Conservation (phyloP, 768 basidiomycete species). For the Serendipita vermifera region DNA sequence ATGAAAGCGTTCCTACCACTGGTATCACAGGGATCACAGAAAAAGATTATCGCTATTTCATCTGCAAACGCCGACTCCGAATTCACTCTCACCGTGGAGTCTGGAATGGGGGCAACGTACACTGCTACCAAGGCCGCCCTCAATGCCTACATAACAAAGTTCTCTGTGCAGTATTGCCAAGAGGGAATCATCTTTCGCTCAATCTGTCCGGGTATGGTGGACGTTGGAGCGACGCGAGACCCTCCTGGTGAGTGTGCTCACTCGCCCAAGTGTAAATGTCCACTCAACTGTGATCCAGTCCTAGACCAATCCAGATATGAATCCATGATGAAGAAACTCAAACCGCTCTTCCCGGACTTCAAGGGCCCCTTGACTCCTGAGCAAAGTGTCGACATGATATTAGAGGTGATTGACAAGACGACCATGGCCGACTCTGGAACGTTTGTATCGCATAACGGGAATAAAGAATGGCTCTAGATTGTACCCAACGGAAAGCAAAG, state of each 20-base stretch:
- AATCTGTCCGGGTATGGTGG: constrained; percentile 9
- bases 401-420: constrained; percentile 15
- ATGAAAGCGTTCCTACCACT: constrained; percentile 17
- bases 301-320: constrained; percentile 6
- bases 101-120: constrained; percentile 1
- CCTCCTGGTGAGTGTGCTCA: no score
- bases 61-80: constrained; percentile 8
- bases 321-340: constrained; percentile 14
- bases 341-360: constrained; percentile 13
- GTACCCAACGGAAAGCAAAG: no score
- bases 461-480: constrained; percentile 19
- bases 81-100: constrained; percentile 8
- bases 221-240: constrained; percentile 8
- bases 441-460: constrained; percentile 20
- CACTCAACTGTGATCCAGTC: no score
- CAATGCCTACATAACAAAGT: constrained; percentile 9
- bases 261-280: no score
- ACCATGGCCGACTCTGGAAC: constrained; percentile 17
- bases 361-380: constrained; percentile 17
- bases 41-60: constrained; percentile 13
- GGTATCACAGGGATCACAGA: constrained; percentile 11
- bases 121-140: constrained; percentile 10
- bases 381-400: constrained; percentile 15
- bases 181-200: constrained; percentile 13
- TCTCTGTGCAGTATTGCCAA: constrained; percentile 12